These are phyloP conservation scores for Furcasterigmium furcatum DNA, from an alignment of 2,329 filamentous ascomycete species.

Conservation along the genomic window DNA sequence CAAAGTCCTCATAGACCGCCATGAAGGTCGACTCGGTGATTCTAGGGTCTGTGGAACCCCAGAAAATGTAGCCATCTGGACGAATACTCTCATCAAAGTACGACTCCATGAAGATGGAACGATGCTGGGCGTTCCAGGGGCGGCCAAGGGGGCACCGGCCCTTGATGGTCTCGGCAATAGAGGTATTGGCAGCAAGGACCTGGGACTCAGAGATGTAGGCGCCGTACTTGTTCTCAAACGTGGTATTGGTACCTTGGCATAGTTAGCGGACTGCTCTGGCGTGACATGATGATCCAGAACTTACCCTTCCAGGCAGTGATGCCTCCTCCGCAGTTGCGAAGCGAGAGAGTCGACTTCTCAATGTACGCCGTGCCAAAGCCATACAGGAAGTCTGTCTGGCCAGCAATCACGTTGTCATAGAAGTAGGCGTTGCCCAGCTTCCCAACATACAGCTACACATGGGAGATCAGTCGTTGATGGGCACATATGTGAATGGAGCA, in stretches of 20 bases:
- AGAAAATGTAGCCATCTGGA: slow-evolving; percentile 52
- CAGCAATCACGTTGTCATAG: slow-evolving; percentile 55
- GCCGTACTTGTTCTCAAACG: slow-evolving; percentile 64
- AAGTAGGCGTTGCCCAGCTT: slow-evolving; percentile 67
- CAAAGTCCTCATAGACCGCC: slow-evolving; percentile 50
- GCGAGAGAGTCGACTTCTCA: slow-evolving; percentile 46
- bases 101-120: slow-evolving; percentile 52
- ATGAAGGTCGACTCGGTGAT: slow-evolving; percentile 46
- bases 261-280: slow-evolving; percentile 1
- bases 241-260: slow-evolving; percentile 49
- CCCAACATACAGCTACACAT: slow-evolving; percentile 57
- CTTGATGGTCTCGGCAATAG: slow-evolving; percentile 26
- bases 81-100: slow-evolving; percentile 53
- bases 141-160: slow-evolving; percentile 55
- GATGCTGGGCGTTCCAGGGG: slow-evolving; percentile 59
- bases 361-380: slow-evolving; percentile 65
- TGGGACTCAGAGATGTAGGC: slow-evolving; percentile 58
- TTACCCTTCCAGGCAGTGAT: slow-evolving; percentile 66
- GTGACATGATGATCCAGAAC: slow-evolving; percentile 16
- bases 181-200: slow-evolving; percentile 51
- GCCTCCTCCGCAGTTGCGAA: slow-evolving; percentile 62
- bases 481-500: background rate
- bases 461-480: background rate
- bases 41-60: slow-evolving; percentile 36
- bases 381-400: slow-evolving; percentile 67